Evolutionary conservation across 164 flowering plant species (phyloP).

Genomic region (Cinnamomum micranthum): DNA sequence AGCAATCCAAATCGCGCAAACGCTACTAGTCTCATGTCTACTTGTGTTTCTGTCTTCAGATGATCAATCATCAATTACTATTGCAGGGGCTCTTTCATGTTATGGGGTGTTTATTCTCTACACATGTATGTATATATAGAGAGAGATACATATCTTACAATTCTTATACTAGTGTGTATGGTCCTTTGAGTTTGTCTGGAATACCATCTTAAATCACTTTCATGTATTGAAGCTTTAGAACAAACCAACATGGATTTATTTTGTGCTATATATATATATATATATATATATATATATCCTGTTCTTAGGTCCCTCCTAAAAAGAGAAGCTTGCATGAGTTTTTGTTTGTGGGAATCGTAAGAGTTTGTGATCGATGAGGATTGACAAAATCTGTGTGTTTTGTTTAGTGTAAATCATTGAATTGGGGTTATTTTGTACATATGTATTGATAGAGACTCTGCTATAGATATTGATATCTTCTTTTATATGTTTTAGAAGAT

Average conservation of each 20-base stretch:
- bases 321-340: background rate
- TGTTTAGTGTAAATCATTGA: too few species aligned
- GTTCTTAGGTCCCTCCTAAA: background rate
- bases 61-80: too few species aligned
- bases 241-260: background rate
- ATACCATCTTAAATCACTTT: background rate
- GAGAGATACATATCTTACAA: background rate
- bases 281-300: background rate
- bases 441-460: too few species aligned
- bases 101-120: background rate
- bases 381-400: too few species aligned
- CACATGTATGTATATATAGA: background rate
- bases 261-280: too few species aligned
- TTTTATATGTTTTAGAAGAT: too few species aligned
- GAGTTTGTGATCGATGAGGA: too few species aligned
- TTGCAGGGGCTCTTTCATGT: background rate
- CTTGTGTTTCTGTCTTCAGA: too few species aligned
- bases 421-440: too few species aligned
- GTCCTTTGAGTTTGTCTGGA: background rate
- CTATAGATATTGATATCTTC: too few species aligned
- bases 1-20: background rate
- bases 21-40: background rate
- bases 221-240: background rate
- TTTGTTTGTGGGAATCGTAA: background rate
- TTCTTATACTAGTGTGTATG: background rate